Conservation (phyloP, 75 land plant genomes). For the Picea glauca region DNA sequence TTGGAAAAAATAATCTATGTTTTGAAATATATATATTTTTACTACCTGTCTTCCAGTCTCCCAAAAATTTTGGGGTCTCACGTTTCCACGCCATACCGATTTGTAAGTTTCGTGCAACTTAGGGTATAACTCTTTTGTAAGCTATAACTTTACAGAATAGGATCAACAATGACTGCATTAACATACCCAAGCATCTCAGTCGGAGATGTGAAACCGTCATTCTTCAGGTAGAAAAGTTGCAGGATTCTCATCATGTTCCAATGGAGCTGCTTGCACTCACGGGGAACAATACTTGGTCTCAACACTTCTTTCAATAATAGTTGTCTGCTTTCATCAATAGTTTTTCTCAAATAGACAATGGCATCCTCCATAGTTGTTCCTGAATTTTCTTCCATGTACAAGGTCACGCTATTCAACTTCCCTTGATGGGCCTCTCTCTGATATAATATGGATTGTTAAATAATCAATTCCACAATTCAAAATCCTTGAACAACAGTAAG, state of each 20-base stretch:
- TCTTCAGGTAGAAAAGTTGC: constrained; percentile 57
- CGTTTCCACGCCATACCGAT: no score
- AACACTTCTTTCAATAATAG: constrained; percentile 49
- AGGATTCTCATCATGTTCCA: constrained; percentile 70
- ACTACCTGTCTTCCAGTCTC: no score
- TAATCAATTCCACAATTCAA: background rate
- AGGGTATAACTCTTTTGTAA: no score
- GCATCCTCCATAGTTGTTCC: constrained; percentile 31
- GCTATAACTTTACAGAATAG: background rate
- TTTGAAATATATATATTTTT: no score
- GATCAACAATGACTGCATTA: constrained; percentile 49
- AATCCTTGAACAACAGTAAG: background rate
- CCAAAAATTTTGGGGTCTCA: no score
- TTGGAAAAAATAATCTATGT: no score
- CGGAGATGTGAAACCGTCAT: constrained; percentile 71
- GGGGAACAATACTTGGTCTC: constrained; percentile 44
- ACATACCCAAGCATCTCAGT: constrained; percentile 51
- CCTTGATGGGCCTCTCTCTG: constrained; percentile 76
- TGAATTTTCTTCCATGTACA: constrained; percentile 33
- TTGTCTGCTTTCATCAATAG: constrained; percentile 30
- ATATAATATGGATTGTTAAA: constrained; percentile 1
- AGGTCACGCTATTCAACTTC: constrained; percentile 47
- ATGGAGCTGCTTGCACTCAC: constrained; percentile 63
- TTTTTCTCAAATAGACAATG: constrained; percentile 16
- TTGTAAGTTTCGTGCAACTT: no score